Base-by-base conservation (phyloP, 73 alveolate species). In the Stentor coeruleus region DNA sequence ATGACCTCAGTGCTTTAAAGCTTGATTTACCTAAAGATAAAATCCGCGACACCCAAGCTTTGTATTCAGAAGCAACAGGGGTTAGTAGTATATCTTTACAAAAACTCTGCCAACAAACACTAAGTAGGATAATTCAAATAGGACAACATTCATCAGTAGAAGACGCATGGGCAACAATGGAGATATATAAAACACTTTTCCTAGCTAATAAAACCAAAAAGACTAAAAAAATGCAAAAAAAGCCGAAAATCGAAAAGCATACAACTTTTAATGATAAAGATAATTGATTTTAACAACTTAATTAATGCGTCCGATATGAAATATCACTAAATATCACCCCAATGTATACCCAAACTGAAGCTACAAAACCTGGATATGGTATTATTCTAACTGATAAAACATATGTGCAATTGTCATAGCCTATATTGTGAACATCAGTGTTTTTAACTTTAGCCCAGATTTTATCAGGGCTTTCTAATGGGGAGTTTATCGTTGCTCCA, bases 381-480 rank as follows among this genome's bases (percentile, higher is more conserved):
- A 88, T 91, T 35, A 97, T 96, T 75, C 88, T 87, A 30, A 94
- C 95, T 31, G 95, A 91, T 80, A 96, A 81, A 57, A 91, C 76
- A 76, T 93, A 94, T 85, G 95, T 98, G 74, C 92, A 92, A 73
- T 94, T 91, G 49, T 91, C 96, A 74, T 92, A 97, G 72, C 89
- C 94, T 58, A 97, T 94, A 84, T 92, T 90, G 74, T 95, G 98
- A 35, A 96, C 90, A 75, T 94, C 97, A 3, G 99, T 97, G 57
- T 92, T 91, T 88, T 96, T 93, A 38, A 97, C 93, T 87, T 94
- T 98, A 89, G 94, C 98, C 99, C 99, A 97, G 15, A 96, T 89
- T 85, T 90, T 86, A 59, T 85, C 93, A 74, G 89, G 77, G 15
- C 94, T 87, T 3, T 94, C 91, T 81, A 87, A 97, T 0, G 98